These are phyloP conservation scores for Coemansia sp. DNA, from an alignment of 192 early-diverging fungal genomes.

Conservation along the genomic window DNA sequence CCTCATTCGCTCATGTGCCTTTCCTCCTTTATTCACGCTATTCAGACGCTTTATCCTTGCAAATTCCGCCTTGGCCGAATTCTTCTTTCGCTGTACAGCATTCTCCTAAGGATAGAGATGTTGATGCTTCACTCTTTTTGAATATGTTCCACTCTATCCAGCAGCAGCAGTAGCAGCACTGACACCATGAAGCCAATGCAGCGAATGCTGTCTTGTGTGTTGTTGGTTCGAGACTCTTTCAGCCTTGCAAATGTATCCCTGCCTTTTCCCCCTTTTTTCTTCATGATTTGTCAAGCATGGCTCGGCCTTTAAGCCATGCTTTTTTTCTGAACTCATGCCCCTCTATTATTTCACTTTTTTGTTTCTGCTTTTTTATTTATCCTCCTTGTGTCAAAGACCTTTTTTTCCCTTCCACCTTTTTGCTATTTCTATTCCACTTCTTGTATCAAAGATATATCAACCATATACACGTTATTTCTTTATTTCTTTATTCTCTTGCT, in stretches of 20 bases:
- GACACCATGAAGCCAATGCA: neutral
- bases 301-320: conserved; percentile 5
- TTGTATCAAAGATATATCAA: conserved; percentile 1
- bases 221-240: conserved; percentile 18
- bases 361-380: conserved; percentile 6
- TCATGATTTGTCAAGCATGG: neutral
- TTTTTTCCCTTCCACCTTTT: conserved; percentile 4
- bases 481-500: neutral
- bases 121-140: neutral
- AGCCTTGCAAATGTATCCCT: neutral
- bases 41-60: neutral
- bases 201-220: neutral
- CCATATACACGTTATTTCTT: neutral
- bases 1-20: conserved; percentile 14
- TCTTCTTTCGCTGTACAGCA: neutral
- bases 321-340: conserved; percentile 6
- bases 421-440: neutral
- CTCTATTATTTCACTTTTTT: conserved; percentile 1
- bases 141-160: neutral
- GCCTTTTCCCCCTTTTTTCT: neutral
- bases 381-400: neutral
- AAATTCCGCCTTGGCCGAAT: neutral
- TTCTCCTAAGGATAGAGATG: neutral
- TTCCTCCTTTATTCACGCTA: neutral
- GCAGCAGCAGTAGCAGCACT: conserved; percentile 1